A percentile compares a stretch with the other conserved stretches of the same genome.
Evolutionary conservation across 306 rosid genomes (phyloP).

Genomic region (Cyamopsis tetragonoloba): DNA sequence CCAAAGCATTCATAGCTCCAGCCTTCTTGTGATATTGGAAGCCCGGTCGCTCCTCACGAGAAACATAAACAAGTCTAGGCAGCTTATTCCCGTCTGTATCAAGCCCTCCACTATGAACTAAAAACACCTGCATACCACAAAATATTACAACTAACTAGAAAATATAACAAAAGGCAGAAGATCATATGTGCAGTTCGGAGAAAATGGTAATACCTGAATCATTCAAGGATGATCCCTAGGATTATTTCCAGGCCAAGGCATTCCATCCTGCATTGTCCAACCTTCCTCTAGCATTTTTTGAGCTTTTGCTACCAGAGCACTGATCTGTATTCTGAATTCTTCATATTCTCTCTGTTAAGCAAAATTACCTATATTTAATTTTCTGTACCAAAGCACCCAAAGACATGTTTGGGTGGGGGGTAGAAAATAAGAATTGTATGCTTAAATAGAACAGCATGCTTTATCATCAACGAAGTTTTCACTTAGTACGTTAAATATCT

Average conservation of each 20-base stretch:
- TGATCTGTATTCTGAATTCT: conserved; percentile 87
- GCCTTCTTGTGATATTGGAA: conserved; percentile 99
- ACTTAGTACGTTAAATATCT: background rate
- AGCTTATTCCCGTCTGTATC: conserved; percentile 99
- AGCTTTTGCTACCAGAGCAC: conserved; percentile 92
- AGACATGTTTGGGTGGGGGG: background rate
- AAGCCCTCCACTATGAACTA: conserved; percentile 98
- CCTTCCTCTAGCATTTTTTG: conserved; percentile 99
- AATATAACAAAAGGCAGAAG: background rate
- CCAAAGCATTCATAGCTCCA: conserved; percentile 99
- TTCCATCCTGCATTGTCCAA: conserved; percentile 99
- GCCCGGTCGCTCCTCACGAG: conserved; percentile 99
- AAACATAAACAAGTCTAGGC: conserved; percentile 98
- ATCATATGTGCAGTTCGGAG: background rate
- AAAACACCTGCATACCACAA: conserved; percentile 69
- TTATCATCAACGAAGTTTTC: background rate
- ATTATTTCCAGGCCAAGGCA: conserved; percentile 99
- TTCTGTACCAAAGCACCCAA: background rate
- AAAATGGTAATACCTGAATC: conserved; percentile 72
- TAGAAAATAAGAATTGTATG: background rate
- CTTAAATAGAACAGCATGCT: background rate
- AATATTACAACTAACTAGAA: conserved; percentile 14
- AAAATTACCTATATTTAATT: conserved; percentile 17
- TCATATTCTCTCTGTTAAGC: conserved; percentile 89
- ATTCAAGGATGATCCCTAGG: conserved; percentile 99